These are phyloP conservation scores for Malassezia restricta DNA, from an alignment of 1,284 basidiomycete species.

Conservation along the genomic window DNA sequence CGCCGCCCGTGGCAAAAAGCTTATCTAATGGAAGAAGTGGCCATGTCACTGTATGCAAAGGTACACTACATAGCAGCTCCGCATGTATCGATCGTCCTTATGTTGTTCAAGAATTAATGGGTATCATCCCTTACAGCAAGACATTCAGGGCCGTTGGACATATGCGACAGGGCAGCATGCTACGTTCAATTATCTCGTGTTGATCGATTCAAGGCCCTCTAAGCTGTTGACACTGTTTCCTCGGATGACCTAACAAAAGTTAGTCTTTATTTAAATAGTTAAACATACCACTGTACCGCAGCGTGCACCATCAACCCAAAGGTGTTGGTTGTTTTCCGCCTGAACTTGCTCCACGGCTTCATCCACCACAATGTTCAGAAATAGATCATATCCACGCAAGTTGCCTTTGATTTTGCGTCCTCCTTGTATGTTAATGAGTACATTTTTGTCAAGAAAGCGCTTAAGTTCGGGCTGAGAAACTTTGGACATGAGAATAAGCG, in stretches of 20 bases:
- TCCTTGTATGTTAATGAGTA: slow-evolving; percentile 89
- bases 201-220: slow-evolving; percentile 39
- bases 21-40: too few species aligned
- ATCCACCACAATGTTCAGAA: slow-evolving; percentile 94
- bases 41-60: too few species aligned
- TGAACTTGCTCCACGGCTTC: slow-evolving; percentile 75
- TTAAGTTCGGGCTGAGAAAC: slow-evolving; percentile 45
- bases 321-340: slow-evolving; percentile 64
- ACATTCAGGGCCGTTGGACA: too few species aligned
- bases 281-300: slow-evolving; percentile 41
- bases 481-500: slow-evolving; percentile 24
- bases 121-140: too few species aligned
- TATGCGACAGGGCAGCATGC: too few species aligned
- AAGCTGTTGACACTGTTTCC: slow-evolving; percentile 44
- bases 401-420: slow-evolving; percentile 88
- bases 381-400: slow-evolving; percentile 95
- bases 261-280: background rate
- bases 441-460: slow-evolving; percentile 91
- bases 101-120: too few species aligned
- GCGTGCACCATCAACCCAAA: slow-evolving; percentile 30
- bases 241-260: slow-evolving; percentile 27
- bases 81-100: too few species aligned
- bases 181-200: slow-evolving; percentile 17
- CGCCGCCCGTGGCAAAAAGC: too few species aligned
- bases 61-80: too few species aligned